Percentiles rank a stretch among this genome's conserved stretches.
Conservation (phyloP, 2,329 filamentous ascomycete species). For the Kalmusia sp. region DNA sequence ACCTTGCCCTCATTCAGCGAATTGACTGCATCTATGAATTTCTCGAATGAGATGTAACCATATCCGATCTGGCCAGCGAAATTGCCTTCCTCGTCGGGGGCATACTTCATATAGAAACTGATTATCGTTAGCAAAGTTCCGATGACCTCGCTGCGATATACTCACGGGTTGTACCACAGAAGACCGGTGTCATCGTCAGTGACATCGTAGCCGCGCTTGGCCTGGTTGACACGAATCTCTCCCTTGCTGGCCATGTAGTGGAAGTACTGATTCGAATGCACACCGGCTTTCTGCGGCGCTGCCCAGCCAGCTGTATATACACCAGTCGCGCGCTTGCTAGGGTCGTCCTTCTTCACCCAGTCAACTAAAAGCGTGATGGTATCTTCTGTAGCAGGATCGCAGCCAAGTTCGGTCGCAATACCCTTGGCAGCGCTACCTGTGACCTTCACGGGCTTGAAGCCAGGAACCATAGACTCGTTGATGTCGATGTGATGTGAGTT, state of each 20-base stretch:
- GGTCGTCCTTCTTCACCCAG: constrained; percentile 77
- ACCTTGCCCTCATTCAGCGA: constrained; percentile 76
- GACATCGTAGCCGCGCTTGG: constrained; percentile 92
- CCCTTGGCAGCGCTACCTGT: constrained; percentile 80
- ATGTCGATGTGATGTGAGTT: constrained; percentile 96
- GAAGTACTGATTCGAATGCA: constrained; percentile 98
- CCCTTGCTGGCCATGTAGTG: constrained; percentile 87
- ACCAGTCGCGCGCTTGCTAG: constrained; percentile 76
- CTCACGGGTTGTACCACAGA: constrained; percentile 84
- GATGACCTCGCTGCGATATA: constrained; percentile 24
- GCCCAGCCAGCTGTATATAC: constrained; percentile 97
- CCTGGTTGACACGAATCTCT: constrained; percentile 90
- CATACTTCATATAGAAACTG: constrained; percentile 90
- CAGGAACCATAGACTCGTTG: constrained; percentile 88
- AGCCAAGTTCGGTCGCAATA: constrained; percentile 79
- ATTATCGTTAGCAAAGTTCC: constrained; percentile 13
- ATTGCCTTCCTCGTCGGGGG: constrained; percentile 92
- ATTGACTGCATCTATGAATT: constrained; percentile 88
- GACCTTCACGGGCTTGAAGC: constrained; percentile 79
- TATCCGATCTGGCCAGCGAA: constrained; percentile 92
- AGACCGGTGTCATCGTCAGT: constrained; percentile 78
- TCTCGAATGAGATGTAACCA: constrained; percentile 93
- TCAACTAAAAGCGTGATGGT: constrained; percentile 91
- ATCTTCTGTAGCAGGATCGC: constrained; percentile 82
- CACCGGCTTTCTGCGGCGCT: constrained; percentile 87